Percentiles rank a stretch among this genome's conserved stretches.
phyloP scores from a whole-genome alignment of 192 early-diverging fungal species.

The Rhizophagus prolifer region DNA sequence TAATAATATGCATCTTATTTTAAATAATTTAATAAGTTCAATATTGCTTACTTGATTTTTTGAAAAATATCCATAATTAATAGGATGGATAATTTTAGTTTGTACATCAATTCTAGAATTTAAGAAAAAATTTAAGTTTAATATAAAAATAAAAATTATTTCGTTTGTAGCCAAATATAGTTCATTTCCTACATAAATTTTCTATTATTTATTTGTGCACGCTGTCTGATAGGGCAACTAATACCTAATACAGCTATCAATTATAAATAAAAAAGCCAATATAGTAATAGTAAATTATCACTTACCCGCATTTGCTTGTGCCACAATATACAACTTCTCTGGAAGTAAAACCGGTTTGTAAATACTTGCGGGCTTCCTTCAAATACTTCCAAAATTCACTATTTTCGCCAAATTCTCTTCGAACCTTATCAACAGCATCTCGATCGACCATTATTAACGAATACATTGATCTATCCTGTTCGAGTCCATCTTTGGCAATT shows the following conservation, averaged over 20 bases:
- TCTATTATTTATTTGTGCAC: background rate
- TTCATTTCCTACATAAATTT: background rate
- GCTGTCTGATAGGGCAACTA: background rate
- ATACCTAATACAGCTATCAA: background rate
- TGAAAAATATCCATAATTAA: conserved; percentile 51
- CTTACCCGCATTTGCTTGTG: conserved; percentile 54
- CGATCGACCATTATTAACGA: conserved; percentile 58
- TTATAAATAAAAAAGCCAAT: background rate
- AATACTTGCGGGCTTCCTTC: conserved; percentile 44
- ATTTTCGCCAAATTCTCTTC: conserved; percentile 35
- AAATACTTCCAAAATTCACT: conserved; percentile 46
- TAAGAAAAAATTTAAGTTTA: background rate
- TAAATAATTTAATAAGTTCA: too few relatives aligned
- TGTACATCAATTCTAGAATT: conserved; percentile 36
- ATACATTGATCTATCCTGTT: conserved; percentile 37
- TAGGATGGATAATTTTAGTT: conserved; percentile 58
- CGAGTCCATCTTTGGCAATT: background rate
- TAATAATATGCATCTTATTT: too few relatives aligned
- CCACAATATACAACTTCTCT: conserved; percentile 49
- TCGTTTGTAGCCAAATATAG: background rate
- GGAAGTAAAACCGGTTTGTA: conserved; percentile 45
- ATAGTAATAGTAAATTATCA: too few relatives aligned
- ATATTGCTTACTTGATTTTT: conserved; percentile 24
- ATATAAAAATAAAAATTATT: background rate
- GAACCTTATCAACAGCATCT: conserved; percentile 44